A percentile compares a stretch with the other conserved stretches of the same genome.
phyloP scores from a whole-genome alignment of 2,329 filamentous ascomycete species.

The Colletotrichum acutatum region DNA sequence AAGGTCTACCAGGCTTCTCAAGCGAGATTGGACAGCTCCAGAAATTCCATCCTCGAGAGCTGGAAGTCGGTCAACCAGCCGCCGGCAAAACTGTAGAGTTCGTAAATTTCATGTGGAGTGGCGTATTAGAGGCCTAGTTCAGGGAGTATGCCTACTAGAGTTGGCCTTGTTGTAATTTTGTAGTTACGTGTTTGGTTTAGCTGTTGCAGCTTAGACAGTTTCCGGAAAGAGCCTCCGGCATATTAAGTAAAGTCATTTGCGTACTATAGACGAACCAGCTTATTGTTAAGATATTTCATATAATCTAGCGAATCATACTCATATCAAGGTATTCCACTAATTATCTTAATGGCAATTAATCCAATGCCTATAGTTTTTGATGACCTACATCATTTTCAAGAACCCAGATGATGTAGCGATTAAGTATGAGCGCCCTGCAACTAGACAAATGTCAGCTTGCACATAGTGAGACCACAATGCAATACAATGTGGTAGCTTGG shows the following conservation, averaged over 20 bases:
- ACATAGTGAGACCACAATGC: no score
- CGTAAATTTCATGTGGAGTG: no score
- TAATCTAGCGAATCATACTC: not conserved
- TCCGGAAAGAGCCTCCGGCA: not conserved
- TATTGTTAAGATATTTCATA: not conserved
- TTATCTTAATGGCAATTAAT: not conserved
- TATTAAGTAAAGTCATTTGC: not conserved
- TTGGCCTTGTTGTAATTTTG: not conserved
- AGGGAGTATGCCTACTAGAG: not conserved
- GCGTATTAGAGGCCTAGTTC: not conserved
- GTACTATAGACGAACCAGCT: not conserved
- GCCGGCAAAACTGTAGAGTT: not conserved
- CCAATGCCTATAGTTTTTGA: not conserved
- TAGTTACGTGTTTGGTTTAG: not conserved
- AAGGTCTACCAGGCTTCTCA: conserved; percentile 47
- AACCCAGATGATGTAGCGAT: no score
- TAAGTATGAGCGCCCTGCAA: no score
- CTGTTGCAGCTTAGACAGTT: not conserved
- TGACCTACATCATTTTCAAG: no score
- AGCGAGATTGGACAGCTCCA: conserved; percentile 39
- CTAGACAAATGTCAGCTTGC: no score
- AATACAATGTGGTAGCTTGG: no score
- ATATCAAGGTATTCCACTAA: not conserved
- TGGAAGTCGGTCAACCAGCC: conserved; percentile 11
- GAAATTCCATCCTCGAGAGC: conserved; percentile 32